Evolutionary conservation across 2,329 filamentous ascomycete species (phyloP), one percentile per base, ranked within the genome.

Genomic region (Tolypocladium amazonense): DNA sequence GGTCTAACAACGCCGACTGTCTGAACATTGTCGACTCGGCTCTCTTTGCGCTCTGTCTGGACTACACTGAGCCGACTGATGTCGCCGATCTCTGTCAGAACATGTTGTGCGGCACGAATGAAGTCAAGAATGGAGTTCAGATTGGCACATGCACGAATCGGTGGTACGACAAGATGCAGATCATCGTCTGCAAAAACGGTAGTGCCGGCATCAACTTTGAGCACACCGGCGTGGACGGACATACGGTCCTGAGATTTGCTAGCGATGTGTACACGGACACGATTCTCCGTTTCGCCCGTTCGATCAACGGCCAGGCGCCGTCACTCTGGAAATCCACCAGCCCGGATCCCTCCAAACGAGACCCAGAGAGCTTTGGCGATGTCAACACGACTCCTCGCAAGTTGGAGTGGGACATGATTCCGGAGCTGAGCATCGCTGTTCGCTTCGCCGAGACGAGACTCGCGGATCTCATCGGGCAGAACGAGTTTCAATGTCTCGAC

Each of bases 201-300:
- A 96, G 91, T 70, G 94, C 94, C 0, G 94, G 94, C 7, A 97
- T 99, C 84, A 99, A 99, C 76, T 97, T 99, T 68, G 94, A 99
- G 73, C 94, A 99, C 70, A 99, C 94, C 0, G 94, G 94, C 65
- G 93, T 99, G 6, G 94, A 99, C 69, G 94, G 94, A 1, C 94
- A 99, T 71, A 99, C 94, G 0, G 94, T 99, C 27, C 82, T 99
- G 58, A 88, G 94, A 7, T 97, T 99, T 68, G 94, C 94, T 20
- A 96, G 92, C 63, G 94, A 99, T 67, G 80, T 99, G 20, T 99
- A 97, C 73, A 97, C 94, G 0, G 94, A 99, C 72, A 99, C 94
- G 2, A 97, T 99, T 65, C 84, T 99, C 41, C 88, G 94, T 14
- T 97, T 97, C 69, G 94, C 94, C 4, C 87, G 90, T 60, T 93